Percentiles rank a stretch among this genome's conserved stretches.
Conservation (phyloP, 163 green algal species). For the Scenedesmus sp. region DNA sequence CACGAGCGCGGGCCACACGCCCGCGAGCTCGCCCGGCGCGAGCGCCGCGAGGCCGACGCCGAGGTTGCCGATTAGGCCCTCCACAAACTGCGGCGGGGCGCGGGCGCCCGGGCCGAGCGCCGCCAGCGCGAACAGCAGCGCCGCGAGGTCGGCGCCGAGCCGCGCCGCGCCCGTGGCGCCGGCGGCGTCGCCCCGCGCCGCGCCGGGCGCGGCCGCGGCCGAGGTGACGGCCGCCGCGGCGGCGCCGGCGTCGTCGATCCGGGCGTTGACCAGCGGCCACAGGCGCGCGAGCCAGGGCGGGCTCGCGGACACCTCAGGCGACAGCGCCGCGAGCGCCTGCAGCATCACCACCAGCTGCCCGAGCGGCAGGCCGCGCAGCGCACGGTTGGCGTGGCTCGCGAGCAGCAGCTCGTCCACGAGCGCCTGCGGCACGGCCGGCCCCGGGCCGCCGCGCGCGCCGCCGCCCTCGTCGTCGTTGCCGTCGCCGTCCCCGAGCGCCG, state of each 20-base stretch:
- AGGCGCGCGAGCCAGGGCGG: conserved; percentile 18
- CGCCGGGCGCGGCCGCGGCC: neutral
- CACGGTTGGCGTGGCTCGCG: conserved; percentile 8
- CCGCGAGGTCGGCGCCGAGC: conserved; percentile 8
- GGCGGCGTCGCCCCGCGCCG: neutral
- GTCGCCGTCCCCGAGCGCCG: too few relatives aligned
- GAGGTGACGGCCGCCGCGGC: neutral
- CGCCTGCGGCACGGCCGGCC: neutral
- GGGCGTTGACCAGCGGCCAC: conserved; percentile 17
- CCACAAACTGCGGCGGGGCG: conserved; percentile 22
- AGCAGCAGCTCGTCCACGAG: conserved; percentile 17
- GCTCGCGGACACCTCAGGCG: neutral
- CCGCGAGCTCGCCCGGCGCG: neutral
- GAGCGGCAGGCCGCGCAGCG: conserved; percentile 14
- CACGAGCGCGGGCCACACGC: neutral
- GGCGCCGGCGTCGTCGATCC: conserved; percentile 34
- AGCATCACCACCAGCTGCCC: conserved; percentile 34
- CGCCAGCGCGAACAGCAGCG: neutral
- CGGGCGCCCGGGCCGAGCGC: neutral
- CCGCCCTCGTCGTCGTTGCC: too few relatives aligned
- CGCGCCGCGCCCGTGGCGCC: neutral
- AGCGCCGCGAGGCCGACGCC: neutral
- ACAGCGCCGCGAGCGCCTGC: conserved; percentile 9
- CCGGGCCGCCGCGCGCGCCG: neutral
- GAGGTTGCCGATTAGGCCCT: conserved; percentile 20